phyloP scores from a whole-genome alignment of 495 filamentous ascomycete genomes.

The Talaromyces stipitatus region DNA sequence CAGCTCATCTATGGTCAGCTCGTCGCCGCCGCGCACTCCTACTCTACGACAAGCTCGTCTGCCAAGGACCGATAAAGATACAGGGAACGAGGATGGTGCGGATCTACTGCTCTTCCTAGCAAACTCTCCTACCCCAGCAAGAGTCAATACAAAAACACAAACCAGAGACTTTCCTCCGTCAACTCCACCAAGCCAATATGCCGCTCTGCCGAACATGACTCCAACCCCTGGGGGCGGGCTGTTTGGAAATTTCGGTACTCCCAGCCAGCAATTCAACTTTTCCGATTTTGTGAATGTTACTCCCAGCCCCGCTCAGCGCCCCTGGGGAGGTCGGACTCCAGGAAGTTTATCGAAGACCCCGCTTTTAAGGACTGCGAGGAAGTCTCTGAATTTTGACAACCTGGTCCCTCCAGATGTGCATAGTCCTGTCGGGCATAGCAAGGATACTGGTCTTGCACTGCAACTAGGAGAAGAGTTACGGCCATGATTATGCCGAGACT shows the following conservation, averaged over 20 bases:
- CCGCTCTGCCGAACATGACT: slow-evolving; percentile 55
- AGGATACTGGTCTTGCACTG: slow-evolving; percentile 26
- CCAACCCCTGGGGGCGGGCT: slow-evolving; percentile 66
- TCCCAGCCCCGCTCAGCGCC: slow-evolving; percentile 83
- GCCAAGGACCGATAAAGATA: slow-evolving; percentile 35
- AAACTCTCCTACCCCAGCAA: slow-evolving; percentile 81
- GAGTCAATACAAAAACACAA: slow-evolving; percentile 28
- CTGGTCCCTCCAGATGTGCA: slow-evolving; percentile 45
- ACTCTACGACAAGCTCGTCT: slow-evolving; percentile 55
- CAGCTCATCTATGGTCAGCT: slow-evolving; percentile 46
- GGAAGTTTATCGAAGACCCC: slow-evolving; percentile 52
- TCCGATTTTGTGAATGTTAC: slow-evolving; percentile 96
- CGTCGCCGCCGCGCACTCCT: slow-evolving; percentile 77
- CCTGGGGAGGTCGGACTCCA: slow-evolving; percentile 58
- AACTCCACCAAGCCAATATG: slow-evolving; percentile 75
- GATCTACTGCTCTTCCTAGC: slow-evolving; percentile 89
- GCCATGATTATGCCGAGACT: slow-evolving; percentile 13
- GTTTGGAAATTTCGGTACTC: slow-evolving; percentile 50
- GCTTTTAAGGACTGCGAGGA: slow-evolving; percentile 47
- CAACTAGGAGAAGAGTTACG: slow-evolving; percentile 39
- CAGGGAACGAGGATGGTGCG: slow-evolving; percentile 69
- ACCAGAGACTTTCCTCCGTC: slow-evolving; percentile 60
- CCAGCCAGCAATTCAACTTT: slow-evolving; percentile 77
- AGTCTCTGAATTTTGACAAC: slow-evolving; percentile 61
- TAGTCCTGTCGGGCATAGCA: slow-evolving; percentile 23